Base-by-base conservation (phyloP, 768 basidiomycete species). In the Leucosporidium yakuticum region DNA sequence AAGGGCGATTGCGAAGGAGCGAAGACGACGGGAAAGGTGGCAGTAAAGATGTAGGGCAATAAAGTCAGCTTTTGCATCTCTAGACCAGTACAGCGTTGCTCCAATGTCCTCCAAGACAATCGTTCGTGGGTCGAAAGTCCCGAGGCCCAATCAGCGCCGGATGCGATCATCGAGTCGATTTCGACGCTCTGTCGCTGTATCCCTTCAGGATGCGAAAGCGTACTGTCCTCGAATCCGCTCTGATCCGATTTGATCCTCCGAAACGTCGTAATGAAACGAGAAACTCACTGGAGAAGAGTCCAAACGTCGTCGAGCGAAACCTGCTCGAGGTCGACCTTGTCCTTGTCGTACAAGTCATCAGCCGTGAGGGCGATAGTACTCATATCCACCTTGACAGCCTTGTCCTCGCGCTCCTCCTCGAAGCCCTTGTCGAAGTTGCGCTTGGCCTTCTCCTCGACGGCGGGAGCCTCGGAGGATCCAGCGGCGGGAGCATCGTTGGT, bases 291-390 rank as follows among this genome's bases (percentile, higher is more conserved):
- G 60, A 98, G 87, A 60, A 98, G 88, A 69, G 88, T 90, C 84
- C 96, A 92, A 79, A 97, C 94, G 76, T 97, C 95, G 74, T 92
- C 91, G 78, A 98, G 89, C 72, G 91, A 88, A 74, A 98, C 88
- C 27, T 92, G 94, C 83, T 97, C 95, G 68, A 98, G 83, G 80
- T 98, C 95, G 80, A 98, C 95, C 83, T 98, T 98, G 81, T 98
- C 95, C 82, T 69, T 69, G 65, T 70, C 68, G 64, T 71, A 71
- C 11, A 93, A 81, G 79, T 94, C 91, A 80, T 93, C 91, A 5
- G 91, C 90, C 79, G 87, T 91, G 74, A 94, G 84, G 80, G 92
- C 88, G 69, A 94, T 93, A 85, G 84, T 82, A 71, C 84, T 84
- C 91, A 93, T 90, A 79, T 92, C 90, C 63, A 93, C 89, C 77